Evolutionary conservation across 306 rosid species (phyloP).

Genomic region (Casuarina cunninghamiana): DNA sequence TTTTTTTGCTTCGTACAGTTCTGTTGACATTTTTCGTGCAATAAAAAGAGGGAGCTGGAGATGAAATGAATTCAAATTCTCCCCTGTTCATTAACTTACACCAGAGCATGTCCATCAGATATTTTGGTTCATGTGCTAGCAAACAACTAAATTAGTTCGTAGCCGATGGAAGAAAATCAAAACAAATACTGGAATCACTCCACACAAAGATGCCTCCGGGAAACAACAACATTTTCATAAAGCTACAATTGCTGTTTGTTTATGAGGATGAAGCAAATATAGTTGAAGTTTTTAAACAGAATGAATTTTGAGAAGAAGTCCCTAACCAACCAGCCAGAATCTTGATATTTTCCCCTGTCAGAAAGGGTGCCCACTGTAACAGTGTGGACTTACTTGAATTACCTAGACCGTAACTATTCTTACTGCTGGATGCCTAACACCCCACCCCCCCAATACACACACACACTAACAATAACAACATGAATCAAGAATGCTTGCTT

Average conservation of each 20-base stretch:
- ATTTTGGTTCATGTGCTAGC: not conserved
- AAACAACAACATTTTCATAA: not conserved
- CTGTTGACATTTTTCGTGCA: not conserved
- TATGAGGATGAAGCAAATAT: conserved; percentile 12
- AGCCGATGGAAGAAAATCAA: not conserved
- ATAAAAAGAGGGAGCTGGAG: not conserved
- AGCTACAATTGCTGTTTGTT: not conserved
- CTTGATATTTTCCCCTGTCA: conserved; percentile 73
- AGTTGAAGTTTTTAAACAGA: conserved; percentile 7
- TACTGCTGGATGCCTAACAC: too few relatives aligned
- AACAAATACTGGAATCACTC: not conserved
- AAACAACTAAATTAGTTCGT: not conserved
- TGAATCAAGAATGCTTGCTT: too few relatives aligned
- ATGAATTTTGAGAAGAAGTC: conserved; percentile 28
- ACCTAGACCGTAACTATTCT: conserved; percentile 32
- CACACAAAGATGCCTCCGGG: not conserved
- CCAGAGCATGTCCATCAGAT: not conserved
- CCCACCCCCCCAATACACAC: too few relatives aligned
- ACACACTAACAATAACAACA: not conserved
- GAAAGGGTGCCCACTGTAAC: conserved; percentile 74
- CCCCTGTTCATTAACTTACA: not conserved
- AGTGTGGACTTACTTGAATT: conserved; percentile 71
- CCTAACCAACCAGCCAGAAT: conserved; percentile 74
- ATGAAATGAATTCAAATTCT: not conserved
- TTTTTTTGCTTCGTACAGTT: not conserved